Evolutionary conservation across 441 rosid species (phyloP).

Genomic region (Geranium incanum): DNA sequence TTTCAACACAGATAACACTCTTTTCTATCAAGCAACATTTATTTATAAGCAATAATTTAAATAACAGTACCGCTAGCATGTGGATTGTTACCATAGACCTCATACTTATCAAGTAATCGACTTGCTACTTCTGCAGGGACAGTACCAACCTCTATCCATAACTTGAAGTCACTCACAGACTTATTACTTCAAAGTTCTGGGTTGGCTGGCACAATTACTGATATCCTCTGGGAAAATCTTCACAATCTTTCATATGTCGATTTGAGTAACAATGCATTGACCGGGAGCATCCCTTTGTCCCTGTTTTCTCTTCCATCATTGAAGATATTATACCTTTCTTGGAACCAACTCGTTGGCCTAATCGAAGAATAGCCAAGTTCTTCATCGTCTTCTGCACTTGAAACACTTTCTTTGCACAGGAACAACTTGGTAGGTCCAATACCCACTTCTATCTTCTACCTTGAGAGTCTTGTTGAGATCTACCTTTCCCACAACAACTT

Average conservation of each 20-base stretch:
- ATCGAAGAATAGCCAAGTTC: not conserved
- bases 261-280: not conserved
- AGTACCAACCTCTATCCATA: not conserved
- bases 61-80: no score
- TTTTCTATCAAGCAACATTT: not conserved
- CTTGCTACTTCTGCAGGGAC: not conserved
- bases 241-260: not conserved
- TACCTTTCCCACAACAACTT: conserved; percentile 9
- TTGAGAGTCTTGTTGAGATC: not conserved
- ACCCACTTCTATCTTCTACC: conserved; percentile 14
- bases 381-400: not conserved
- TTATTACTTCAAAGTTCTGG: not conserved
- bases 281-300: conserved; percentile 13
- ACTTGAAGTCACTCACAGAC: not conserved
- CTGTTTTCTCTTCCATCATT: conserved; percentile 13
- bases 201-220: not conserved
- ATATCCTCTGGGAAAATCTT: not conserved
- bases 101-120: not conserved
- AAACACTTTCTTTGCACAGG: not conserved
- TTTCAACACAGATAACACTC: not conserved
- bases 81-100: no score
- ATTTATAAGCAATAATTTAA: no score
- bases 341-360: conserved; percentile 6
- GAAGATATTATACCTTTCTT: not conserved
- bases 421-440: conserved; percentile 12